Percentiles rank a stretch among this genome's conserved stretches.
These are phyloP conservation scores for Metschnikowia reukaufii DNA, from an alignment of 805 yeast genomes.

Conservation along the genomic window DNA sequence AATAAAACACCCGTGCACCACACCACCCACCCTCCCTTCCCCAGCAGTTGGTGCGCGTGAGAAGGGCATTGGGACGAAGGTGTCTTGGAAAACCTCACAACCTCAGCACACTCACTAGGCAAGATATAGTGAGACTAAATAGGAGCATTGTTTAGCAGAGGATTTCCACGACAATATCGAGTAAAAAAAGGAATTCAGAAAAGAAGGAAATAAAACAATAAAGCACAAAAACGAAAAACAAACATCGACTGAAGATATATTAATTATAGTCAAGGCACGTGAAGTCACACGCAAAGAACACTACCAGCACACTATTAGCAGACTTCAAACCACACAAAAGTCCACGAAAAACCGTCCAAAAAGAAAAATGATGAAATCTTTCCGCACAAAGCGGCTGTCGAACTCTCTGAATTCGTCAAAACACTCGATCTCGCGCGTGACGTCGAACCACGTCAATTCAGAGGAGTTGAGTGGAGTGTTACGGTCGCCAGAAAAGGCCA, in stretches of 20 bases:
- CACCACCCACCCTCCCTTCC: too few species aligned
- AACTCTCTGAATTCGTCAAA: conserved; percentile 29
- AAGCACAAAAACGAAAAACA: too few species aligned
- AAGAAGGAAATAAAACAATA: too few species aligned
- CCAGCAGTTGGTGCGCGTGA: not conserved
- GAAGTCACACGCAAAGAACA: too few species aligned
- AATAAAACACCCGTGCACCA: conserved; percentile 7
- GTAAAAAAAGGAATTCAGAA: too few species aligned
- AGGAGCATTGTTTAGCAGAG: too few species aligned
- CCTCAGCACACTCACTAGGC: not conserved
- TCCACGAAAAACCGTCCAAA: not conserved
- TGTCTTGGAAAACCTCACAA: conserved; percentile 5
- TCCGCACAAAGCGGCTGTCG: conserved; percentile 44
- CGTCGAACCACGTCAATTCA: conserved; percentile 19
- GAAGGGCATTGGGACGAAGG: conserved; percentile 1
- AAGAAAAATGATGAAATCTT: conserved; percentile 37
- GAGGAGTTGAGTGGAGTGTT: conserved; percentile 24
- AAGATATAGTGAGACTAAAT: too few species aligned
- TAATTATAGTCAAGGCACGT: too few species aligned
- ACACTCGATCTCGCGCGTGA: conserved; percentile 33
- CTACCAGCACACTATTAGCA: too few species aligned
- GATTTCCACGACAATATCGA: too few species aligned
- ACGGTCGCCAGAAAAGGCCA: conserved; percentile 74
- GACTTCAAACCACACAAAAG: too few species aligned
- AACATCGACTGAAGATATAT: too few species aligned